phyloP scores from a whole-genome alignment of 75 land plant genomes.

The Pseudotsuga menziesii region DNA sequence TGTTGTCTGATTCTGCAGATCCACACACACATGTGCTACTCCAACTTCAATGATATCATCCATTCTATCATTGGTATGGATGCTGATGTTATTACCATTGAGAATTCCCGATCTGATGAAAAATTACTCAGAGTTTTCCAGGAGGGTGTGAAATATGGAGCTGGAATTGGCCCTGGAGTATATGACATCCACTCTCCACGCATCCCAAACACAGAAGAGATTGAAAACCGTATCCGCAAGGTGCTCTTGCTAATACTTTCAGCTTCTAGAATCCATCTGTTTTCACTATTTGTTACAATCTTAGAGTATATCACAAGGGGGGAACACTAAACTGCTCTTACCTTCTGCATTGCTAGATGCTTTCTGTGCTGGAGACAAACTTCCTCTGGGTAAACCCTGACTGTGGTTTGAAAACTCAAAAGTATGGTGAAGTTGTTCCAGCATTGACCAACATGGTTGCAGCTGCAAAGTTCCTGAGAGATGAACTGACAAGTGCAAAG shows the following conservation, averaged over 20 bases:
- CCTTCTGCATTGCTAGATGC: slow-evolving; percentile 16
- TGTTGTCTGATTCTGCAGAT: slow-evolving; percentile 15
- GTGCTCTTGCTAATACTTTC: neutral
- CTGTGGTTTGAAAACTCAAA: neutral
- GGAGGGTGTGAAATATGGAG: slow-evolving; percentile 52
- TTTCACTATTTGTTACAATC: too few species aligned
- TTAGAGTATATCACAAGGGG: too few species aligned
- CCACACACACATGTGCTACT: slow-evolving; percentile 41
- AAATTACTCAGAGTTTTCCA: slow-evolving; percentile 54
- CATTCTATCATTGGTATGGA: slow-evolving; percentile 52
- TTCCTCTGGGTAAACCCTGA: slow-evolving; percentile 31
- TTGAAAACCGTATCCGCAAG: slow-evolving; percentile 46
- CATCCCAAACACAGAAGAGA: slow-evolving; percentile 45
- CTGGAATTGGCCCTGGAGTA: slow-evolving; percentile 58
- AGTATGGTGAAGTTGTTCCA: slow-evolving; percentile 28
- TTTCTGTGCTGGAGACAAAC: slow-evolving; percentile 29
- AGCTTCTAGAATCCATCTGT: too few species aligned
- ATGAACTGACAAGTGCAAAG: too few species aligned
- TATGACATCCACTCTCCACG: slow-evolving; percentile 60
- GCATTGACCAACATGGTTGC: slow-evolving; percentile 12
- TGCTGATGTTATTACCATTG: slow-evolving; percentile 62
- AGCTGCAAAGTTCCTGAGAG: too few species aligned
- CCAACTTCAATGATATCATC: slow-evolving; percentile 44
- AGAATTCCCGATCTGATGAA: slow-evolving; percentile 60
- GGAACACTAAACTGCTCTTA: too few species aligned